phyloP scores from a whole-genome alignment of 2,329 filamentous ascomycete species.

The Phaeophleospora eucalypticola region DNA sequence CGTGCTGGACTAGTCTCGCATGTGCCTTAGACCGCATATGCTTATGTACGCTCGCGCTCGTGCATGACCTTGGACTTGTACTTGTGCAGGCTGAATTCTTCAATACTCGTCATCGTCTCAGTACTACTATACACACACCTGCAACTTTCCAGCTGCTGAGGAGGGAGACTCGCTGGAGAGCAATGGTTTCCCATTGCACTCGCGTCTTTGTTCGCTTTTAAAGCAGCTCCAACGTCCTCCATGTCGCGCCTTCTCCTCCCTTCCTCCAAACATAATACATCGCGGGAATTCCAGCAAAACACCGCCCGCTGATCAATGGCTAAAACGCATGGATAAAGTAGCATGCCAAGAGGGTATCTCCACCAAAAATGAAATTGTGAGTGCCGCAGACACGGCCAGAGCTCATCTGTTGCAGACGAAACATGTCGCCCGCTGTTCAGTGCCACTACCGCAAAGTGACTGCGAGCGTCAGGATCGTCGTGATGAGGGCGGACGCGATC shows the following conservation, averaged over 20 bases:
- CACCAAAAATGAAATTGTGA: background rate
- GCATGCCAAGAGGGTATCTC: background rate
- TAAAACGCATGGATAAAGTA: background rate
- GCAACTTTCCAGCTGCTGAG: background rate
- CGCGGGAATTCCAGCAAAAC: too few species aligned
- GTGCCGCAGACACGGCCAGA: background rate
- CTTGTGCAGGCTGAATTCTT: background rate
- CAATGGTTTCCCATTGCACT: too few species aligned
- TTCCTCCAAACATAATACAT: too few species aligned
- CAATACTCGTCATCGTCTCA: background rate
- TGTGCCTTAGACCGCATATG: too few species aligned
- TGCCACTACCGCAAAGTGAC: slow-evolving; percentile 6
- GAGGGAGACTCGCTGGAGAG: too few species aligned
- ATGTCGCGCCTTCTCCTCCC: too few species aligned
- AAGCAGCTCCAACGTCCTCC: too few species aligned
- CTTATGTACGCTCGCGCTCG: too few species aligned
- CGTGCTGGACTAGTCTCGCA: too few species aligned
- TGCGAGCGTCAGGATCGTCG: slow-evolving; percentile 4
- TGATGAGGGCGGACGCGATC: slow-evolving; percentile 4
- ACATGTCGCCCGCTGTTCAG: background rate
- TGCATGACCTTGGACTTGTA: too few species aligned
- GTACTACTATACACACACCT: background rate
- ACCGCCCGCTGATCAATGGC: background rate
- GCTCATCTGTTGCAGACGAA: background rate
- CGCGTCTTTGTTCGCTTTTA: too few species aligned